Evolutionary conservation across 192 early-diverging fungal genomes (phyloP).

Genomic region (Geranomyces variabilis): DNA sequence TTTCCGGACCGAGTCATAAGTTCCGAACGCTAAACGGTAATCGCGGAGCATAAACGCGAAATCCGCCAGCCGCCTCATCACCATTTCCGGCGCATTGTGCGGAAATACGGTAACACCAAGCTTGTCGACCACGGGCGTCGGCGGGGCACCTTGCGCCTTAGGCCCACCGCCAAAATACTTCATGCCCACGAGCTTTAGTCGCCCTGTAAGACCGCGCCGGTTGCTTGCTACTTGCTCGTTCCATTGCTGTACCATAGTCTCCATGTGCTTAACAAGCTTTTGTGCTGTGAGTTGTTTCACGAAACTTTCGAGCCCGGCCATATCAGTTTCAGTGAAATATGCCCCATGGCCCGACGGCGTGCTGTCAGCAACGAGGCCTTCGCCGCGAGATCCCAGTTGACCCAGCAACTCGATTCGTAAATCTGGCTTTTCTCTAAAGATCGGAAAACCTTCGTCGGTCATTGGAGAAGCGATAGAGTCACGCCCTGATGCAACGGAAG

Average conservation of each 20-base stretch:
- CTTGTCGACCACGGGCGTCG: conserved; percentile 10
- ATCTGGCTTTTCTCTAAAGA: conserved; percentile 22
- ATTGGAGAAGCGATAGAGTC: conserved; percentile 22
- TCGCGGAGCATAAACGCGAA: conserved; percentile 97
- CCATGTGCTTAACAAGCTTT: conserved; percentile 86
- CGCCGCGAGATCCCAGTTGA: background rate
- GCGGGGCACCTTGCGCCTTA: conserved; percentile 32
- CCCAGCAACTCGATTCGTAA: conserved; percentile 1
- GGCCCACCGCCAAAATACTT: conserved; percentile 76
- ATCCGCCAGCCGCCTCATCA: conserved; percentile 91
- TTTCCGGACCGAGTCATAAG: conserved; percentile 87
- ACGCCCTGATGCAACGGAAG: conserved; percentile 20
- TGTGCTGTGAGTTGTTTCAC: conserved; percentile 69
- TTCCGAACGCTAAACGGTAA: conserved; percentile 82
- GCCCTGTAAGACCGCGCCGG: conserved; percentile 85
- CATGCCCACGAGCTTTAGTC: conserved; percentile 79
- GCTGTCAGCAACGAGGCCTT: background rate
- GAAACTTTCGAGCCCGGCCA: conserved; percentile 55
- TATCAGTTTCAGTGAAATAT: conserved; percentile 58
- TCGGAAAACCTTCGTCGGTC: conserved; percentile 37
- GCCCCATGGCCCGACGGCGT: conserved; percentile 45
- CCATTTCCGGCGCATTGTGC: conserved; percentile 81
- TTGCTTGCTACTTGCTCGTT: conserved; percentile 90
- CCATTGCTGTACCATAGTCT: conserved; percentile 80
- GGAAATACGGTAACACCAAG: conserved; percentile 35